Evolutionary conservation across 805 yeast genomes (phyloP), one percentile per base, ranked within the genome.

Genomic region (Komagataella populi): DNA sequence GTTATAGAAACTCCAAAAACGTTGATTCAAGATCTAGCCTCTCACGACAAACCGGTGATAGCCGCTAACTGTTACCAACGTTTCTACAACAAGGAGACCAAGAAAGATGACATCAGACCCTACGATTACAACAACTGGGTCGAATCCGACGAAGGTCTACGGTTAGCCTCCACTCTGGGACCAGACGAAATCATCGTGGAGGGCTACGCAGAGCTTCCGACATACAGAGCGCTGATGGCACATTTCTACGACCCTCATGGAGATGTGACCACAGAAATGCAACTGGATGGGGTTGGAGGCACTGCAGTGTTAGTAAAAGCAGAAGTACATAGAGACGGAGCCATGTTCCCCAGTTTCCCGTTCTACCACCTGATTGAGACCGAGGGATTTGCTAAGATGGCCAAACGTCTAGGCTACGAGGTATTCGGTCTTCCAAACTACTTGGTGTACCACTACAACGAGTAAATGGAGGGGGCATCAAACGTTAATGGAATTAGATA

Each of bases 371-470:
- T 93, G 66, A 89, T 93, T 56, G 99, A 93, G 71, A 90, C 97
- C 7, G 99, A 93, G 69, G 99, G 99, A 16, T 93, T 93, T 68
- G 97, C 93, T n/a, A 84, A 84, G 67, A 93, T 93, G 98, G 96
- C 96, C 47, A 88, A 89, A 67, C 75, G 98, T 59, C 74, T 93
- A 55, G 96, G 96, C 36, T 90, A 93, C 67, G 86, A 84, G 59
- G 89, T 90, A 20, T 84, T 73, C 63, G 99, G 99, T 4, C 74
- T 93, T 62, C 99, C 98, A 51, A 89, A 93, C 67, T 93, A 93
- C 66, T 70, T 91, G 62, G 97, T 93, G 23, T 91, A 78, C 66
- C 99, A 91, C 61, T 84, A 78, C 69, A 87, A 91, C 63, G 97
- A 91, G 64, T 81, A 65, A 57, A 23, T 46, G 23, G 18, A 16